A percentile compares a stretch with the other conserved stretches of the same genome.
phyloP scores from a whole-genome alignment of 1,284 basidiomycete species.

The Boletus mariae region DNA sequence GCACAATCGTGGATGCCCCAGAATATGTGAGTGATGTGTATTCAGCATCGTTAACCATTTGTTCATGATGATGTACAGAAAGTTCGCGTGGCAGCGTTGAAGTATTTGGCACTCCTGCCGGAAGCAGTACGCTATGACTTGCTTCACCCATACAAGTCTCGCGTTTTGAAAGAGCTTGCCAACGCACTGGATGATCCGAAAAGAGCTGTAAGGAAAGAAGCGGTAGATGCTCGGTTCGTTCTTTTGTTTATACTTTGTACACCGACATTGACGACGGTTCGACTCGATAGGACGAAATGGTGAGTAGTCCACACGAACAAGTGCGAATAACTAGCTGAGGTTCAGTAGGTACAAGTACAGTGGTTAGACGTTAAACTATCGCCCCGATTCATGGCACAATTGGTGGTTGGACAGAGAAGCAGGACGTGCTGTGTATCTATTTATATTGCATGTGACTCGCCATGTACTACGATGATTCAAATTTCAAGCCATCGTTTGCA shows the following conservation, averaged over 20 bases:
- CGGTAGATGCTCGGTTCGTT: slow-evolving; percentile 74
- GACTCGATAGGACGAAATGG: slow-evolving; percentile 49
- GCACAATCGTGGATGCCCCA: slow-evolving; percentile 44
- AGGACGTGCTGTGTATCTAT: neutral
- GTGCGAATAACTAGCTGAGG: neutral
- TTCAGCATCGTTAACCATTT: neutral
- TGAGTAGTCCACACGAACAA: slow-evolving; percentile 20
- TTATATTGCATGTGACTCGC: neutral
- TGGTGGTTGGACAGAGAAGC: neutral
- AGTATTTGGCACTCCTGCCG: slow-evolving; percentile 71
- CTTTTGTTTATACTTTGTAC: neutral
- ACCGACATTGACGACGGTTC: slow-evolving; percentile 2
- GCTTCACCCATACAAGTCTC: slow-evolving; percentile 69
- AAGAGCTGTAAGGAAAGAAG: slow-evolving; percentile 75
- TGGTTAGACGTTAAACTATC: slow-evolving; percentile 33
- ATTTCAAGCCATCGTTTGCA: no score
- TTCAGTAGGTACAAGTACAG: slow-evolving; percentile 54
- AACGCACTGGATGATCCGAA: slow-evolving; percentile 82
- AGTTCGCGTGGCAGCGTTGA: slow-evolving; percentile 74
- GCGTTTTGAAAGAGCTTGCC: slow-evolving; percentile 73
- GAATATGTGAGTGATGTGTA: slow-evolving; percentile 44
- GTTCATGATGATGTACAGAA: slow-evolving; percentile 40
- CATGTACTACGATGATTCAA: neutral
- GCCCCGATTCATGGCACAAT: neutral
- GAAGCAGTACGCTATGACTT: slow-evolving; percentile 74